A percentile compares a stretch with the other conserved stretches of the same genome.
phyloP scores from a whole-genome alignment of 768 basidiomycete genomes.

The Pisolithus tinctorius region DNA sequence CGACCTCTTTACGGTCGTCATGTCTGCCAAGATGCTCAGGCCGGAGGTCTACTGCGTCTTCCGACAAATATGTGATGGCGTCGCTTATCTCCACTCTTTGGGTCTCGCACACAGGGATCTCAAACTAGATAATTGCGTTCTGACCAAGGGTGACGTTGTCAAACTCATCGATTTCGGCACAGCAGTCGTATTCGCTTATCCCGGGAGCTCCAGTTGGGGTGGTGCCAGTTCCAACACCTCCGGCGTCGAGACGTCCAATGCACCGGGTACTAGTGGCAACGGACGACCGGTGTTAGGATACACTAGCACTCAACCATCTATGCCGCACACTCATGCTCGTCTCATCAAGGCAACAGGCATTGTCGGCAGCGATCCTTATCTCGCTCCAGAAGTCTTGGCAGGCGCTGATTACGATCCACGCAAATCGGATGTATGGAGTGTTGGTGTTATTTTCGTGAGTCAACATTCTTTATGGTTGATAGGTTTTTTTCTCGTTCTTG shows the following conservation, averaged over 20 bases:
- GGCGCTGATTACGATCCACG: conserved; percentile 86
- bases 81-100: conserved; percentile 95
- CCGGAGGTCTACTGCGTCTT: conserved; percentile 99
- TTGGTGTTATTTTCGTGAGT: conserved; percentile 92
- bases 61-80: conserved; percentile 96
- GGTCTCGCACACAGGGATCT: conserved; percentile 97
- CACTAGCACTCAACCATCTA: conserved; percentile 14
- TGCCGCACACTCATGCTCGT: conserved; percentile 35
- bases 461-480: background rate
- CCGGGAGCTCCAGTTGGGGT: conserved; percentile 63
- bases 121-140: conserved; percentile 99
- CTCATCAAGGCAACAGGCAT: conserved; percentile 72
- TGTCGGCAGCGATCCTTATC: conserved; percentile 96
- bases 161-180: conserved; percentile 99
- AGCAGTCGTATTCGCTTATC: conserved; percentile 99
- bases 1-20: conserved; percentile 98
- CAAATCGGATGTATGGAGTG: conserved; percentile 97
- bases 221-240: conserved; percentile 22
- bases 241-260: conserved; percentile 3
- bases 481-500: background rate
- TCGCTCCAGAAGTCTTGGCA: conserved; percentile 90
- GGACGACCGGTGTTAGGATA: conserved; percentile 14
- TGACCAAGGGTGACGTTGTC: conserved; percentile 91
- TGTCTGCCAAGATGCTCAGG: conserved; percentile 98
- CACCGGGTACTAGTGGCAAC: background rate